phyloP scores from a whole-genome alignment of 2,329 filamentous ascomycete species.

The Stagonosporopsis vannaccii region DNA sequence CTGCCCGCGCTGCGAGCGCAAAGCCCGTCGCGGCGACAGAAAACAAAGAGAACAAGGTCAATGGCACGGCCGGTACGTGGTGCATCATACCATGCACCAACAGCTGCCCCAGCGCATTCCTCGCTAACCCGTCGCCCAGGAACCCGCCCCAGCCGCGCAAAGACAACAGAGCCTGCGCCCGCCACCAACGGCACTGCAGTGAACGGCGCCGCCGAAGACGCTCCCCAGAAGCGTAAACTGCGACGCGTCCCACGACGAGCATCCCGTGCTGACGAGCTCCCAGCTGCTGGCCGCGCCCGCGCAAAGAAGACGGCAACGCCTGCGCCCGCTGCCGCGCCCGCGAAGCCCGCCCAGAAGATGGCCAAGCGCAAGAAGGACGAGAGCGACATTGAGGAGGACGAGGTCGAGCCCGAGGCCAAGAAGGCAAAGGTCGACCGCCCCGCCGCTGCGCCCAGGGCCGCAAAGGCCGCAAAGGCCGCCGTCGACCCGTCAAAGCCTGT shows the following conservation, averaged over 20 bases:
- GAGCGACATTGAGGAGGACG: slow-evolving; percentile 29
- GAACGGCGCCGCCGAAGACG: slow-evolving; percentile 13
- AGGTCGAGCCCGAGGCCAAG: slow-evolving; percentile 31
- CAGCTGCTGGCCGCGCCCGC: slow-evolving; percentile 27
- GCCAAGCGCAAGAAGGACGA: slow-evolving; percentile 44
- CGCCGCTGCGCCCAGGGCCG: slow-evolving; percentile 23
- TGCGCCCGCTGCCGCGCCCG: slow-evolving; percentile 21
- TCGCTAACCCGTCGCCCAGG: slow-evolving; percentile 26
- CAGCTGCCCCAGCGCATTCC: slow-evolving; percentile 13
- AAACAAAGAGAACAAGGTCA: slow-evolving; percentile 30
- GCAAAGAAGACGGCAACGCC: slow-evolving; percentile 31
- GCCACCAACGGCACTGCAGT: slow-evolving; percentile 19
- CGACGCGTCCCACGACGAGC: slow-evolving; percentile 19
- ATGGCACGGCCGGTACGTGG: slow-evolving; percentile 40
- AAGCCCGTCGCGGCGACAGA: slow-evolving; percentile 37
- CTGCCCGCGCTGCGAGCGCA: slow-evolving; percentile 38
- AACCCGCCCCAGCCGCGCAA: slow-evolving; percentile 35
- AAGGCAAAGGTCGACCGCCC: slow-evolving; percentile 32
- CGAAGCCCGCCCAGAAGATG: slow-evolving; percentile 21
- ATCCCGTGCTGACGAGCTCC: slow-evolving; percentile 20
- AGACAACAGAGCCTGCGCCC: slow-evolving; percentile 31
- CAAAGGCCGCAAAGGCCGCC: slow-evolving; percentile 25
- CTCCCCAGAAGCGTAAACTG: slow-evolving; percentile 13
- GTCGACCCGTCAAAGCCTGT: slow-evolving; percentile 28
- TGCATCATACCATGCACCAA: slow-evolving; percentile 19